Evolutionary conservation across 176 grass and related monocot genomes (phyloP), one percentile per base, ranked within the genome.

Genomic region (Eremochloa ophiuroides): DNA sequence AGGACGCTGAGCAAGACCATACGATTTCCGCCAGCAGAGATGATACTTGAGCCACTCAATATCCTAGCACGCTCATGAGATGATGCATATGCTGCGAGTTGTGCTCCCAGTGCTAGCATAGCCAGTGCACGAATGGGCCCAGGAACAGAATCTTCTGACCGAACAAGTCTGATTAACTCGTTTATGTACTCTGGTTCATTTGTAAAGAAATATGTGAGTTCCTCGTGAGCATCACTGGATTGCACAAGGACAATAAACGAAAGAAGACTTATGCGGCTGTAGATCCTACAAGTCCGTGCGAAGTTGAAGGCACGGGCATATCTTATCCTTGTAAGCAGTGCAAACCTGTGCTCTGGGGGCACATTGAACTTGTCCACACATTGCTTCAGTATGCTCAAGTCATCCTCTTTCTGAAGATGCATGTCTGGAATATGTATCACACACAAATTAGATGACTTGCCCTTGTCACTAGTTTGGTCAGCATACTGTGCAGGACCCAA

Each of bases 121-220:
- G 93, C 93, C 79, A 99, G 61, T 63, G 93, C 93, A 46, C 93
- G 90, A 62, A 95, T 86, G 14, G 88, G 87, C 63, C 95, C 90
- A 79, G 95, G 86, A 78, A 98, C 90, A 83, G 83, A 89, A 58
- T 98, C 88, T 87, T 98, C 96, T 82, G 86, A 91, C 14, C 93
- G 88, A 76, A 99, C 96, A 78, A 99, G 86, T 29, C 93, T 82
- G 80, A 95, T 95, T 81, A 99, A 79, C 73, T 99, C 96, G 28
- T 95, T 99, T 80, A 91, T 95, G 73, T 95, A 99, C 86, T 99
- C 96, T 2, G 96, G 96, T 73, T 99, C 96, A 80, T 99, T 99
- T 38, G 96, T 94, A 91, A 99, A 99, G 76, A 95, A 95, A 69
- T 89, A 99, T 67, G 89, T 88, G 58, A 98, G 92, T 79, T 98